Base-by-base conservation (phyloP, 768 basidiomycete genomes). In the Pleurotus tuoliensis region DNA sequence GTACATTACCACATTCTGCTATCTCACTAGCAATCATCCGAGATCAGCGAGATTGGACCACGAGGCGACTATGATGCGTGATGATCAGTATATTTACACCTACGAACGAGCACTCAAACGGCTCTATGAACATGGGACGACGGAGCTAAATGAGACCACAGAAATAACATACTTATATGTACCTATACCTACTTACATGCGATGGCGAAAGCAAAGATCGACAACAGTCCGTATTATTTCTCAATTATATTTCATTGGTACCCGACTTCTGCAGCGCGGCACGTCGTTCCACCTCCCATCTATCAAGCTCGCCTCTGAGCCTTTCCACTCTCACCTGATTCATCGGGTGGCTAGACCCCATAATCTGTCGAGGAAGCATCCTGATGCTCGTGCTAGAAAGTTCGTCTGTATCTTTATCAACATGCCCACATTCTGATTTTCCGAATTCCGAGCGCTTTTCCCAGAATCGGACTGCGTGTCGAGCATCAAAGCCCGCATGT, bases 401-500 rank as follows among this genome's bases (percentile, higher is more conserved):
- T 45, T 63, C 30, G 30, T 11, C 30, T 45, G 63, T 61, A 37
- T 64, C 63, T 45, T 63, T 61, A 37, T 64, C 63, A 30, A 61
- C 58, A 18, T 73, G 74, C 25, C 72, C 63, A 69, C 83, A 84
- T 58, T 87, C 82, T 7, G 73, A 69, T 41, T 56, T 51, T 13
- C 39, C 13, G 27, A 70, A 62, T 20, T 75, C 72, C 20, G 75
- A 69, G 46, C 85, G 77, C 41, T 73, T 69, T 65, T 92, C 85
- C 92, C 95, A 98, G 68, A 97, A 96, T 12, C 72, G 75, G 44
- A 94, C 78, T 5, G 96, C 91, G 46, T 77, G 75, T 37, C 87
- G 82, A 2, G 95, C 90, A 71, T 97, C 92, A 65, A 90, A 98
- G 4, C 94, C 92, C 0, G 95, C 89, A 66, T 93, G 82, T 0